Conservation (phyloP, 1,284 basidiomycete genomes). For the Meira nashicola region DNA sequence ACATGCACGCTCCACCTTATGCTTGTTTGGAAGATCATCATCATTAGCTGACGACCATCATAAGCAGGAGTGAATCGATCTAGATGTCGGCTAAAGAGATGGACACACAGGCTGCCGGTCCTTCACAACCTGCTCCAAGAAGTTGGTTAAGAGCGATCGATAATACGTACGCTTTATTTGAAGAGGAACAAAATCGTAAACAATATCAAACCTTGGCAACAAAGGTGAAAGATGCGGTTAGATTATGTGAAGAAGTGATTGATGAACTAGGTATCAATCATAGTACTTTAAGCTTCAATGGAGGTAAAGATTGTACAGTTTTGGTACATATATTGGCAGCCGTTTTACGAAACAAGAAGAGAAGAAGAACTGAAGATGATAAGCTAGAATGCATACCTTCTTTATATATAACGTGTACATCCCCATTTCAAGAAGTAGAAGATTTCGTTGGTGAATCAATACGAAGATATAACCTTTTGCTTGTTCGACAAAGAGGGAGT, state of each 20-base stretch:
- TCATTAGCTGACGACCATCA: neutral
- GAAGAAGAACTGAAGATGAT: neutral
- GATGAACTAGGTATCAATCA: slow-evolving; percentile 56
- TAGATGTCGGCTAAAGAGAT: no score
- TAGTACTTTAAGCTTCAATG: slow-evolving; percentile 77
- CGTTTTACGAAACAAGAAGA: slow-evolving; percentile 56
- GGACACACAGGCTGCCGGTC: neutral
- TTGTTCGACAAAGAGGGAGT: slow-evolving; percentile 70
- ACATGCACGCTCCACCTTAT: no score
- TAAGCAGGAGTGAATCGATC: neutral
- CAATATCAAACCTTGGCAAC: slow-evolving; percentile 24
- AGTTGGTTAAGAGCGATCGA: slow-evolving; percentile 47
- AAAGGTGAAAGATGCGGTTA: slow-evolving; percentile 30
- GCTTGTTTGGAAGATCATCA: neutral
- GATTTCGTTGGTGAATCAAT: slow-evolving; percentile 68
- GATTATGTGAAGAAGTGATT: slow-evolving; percentile 37
- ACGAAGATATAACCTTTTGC: slow-evolving; percentile 69
- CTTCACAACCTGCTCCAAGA: neutral
- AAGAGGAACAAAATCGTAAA: slow-evolving; percentile 15
- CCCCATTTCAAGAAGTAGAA: slow-evolving; percentile 81
- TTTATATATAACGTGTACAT: slow-evolving; percentile 83
- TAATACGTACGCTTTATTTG: slow-evolving; percentile 42
- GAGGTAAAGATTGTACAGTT: slow-evolving; percentile 93
- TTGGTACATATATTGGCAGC: slow-evolving; percentile 83
- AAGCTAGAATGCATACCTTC: slow-evolving; percentile 63